Base-by-base conservation (phyloP, 2,329 filamentous ascomycete genomes). In the Penicillium janthinellum region DNA sequence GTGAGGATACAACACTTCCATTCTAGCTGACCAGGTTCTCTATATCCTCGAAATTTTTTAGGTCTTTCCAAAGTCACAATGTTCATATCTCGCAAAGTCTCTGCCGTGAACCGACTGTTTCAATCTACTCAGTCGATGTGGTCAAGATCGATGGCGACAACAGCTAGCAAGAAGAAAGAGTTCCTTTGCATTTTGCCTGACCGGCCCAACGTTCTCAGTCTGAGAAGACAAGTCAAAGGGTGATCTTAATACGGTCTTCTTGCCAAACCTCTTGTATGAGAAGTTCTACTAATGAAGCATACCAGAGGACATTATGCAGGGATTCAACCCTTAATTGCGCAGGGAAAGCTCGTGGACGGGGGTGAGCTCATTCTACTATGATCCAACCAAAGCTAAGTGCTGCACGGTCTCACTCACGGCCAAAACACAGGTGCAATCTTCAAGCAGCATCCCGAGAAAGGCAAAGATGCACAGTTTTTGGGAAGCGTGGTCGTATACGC, bases 401-500 rank as follows among this genome's bases (percentile, higher is more conserved):
- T 2, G 2, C 2, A 20, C 20, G n/a, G 17, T 28, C 34, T 22
- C 11, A 45, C 22, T 31, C 3, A 47, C 2, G 1, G 14, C 25
- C 7, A 4, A 6, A 8, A 4, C 28, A 1, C 35, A 63, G 67
- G 67, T 12, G 64, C 61, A 2, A 67, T 69, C 14, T 60, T 67
- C 11, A 34, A 60, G 17, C n/a, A 58, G 10, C 63, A 68, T 37
- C 59, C 52, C 0, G 34, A 53, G 17, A 56, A 64, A 45, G 59
- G 54, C 1, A 41, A 64, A 41, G 58, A 59, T 37, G 22, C 57
- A 2, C 38, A 57, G 14, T 66, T 67, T 25, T 42, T 53, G 35
- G 67, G 66, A 4, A 68, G 63, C 31, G 61, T 68, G 52, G 54
- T 65, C 25, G 59, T 68, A 6, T 67, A 64, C 53, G 61, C 58